Conservation (phyloP, 2,329 filamentous ascomycete genomes). For the Claviceps lovelessii region DNA sequence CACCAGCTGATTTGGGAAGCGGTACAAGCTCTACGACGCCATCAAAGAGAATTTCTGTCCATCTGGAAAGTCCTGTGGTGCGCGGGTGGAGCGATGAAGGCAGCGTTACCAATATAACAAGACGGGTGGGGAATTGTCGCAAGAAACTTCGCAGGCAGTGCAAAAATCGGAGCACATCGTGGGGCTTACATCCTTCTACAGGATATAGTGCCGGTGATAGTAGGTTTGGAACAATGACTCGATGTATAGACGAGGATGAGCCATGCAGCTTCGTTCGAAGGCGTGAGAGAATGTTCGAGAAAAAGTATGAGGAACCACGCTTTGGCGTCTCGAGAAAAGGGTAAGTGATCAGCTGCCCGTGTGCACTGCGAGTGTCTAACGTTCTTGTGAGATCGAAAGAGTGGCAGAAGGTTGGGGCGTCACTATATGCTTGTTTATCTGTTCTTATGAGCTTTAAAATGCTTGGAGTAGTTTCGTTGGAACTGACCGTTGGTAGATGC, state of each 20-base stretch:
- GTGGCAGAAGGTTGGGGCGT: conserved; percentile 44
- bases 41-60: conserved; percentile 74
- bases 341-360: conserved; percentile 33
- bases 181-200: conserved; percentile 51
- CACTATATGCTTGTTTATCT: conserved; percentile 2
- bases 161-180: conserved; percentile 64
- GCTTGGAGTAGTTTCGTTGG: background rate
- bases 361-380: conserved; percentile 34
- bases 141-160: conserved; percentile 65
- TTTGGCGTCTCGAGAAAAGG: conserved; percentile 29
- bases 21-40: conserved; percentile 74
- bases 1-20: conserved; percentile 40
- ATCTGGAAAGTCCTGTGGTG: conserved; percentile 59
- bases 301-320: conserved; percentile 19
- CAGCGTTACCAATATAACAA: conserved; percentile 62
- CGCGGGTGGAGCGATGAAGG: conserved; percentile 71
- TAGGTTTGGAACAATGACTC: conserved; percentile 70
- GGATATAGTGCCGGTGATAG: conserved; percentile 79
- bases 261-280: conserved; percentile 41
- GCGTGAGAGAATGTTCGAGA: conserved; percentile 48
- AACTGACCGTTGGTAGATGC: conserved; percentile 15
- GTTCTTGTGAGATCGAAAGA: conserved; percentile 57
- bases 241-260: conserved; percentile 53
- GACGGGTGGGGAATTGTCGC: conserved; percentile 46
- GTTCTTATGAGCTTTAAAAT: background rate